These are phyloP conservation scores for Rhizopogon vinicolor DNA, from an alignment of 768 basidiomycete species.

Conservation along the genomic window DNA sequence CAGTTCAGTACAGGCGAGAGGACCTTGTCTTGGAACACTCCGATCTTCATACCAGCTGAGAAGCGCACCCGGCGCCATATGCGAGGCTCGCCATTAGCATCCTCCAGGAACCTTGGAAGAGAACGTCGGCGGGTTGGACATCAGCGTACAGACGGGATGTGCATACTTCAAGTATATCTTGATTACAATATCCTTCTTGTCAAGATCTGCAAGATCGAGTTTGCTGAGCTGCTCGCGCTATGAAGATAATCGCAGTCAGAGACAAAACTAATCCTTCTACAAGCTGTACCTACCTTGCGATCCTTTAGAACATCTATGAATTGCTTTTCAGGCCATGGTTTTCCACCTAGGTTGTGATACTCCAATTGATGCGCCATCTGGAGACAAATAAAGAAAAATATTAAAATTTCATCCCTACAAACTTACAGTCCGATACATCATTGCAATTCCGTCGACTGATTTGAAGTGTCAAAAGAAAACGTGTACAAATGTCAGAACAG, in stretches of 20 bases:
- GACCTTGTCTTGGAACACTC: constrained; percentile 31
- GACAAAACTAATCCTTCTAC: not conserved
- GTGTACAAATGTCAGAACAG: not conserved
- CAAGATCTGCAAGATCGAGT: constrained; percentile 14
- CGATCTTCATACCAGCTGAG: constrained; percentile 29
- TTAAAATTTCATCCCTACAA: not conserved
- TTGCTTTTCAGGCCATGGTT: constrained; percentile 18
- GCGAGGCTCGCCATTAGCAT: constrained; percentile 16
- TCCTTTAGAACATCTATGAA: constrained; percentile 21
- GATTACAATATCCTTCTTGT: constrained; percentile 16
- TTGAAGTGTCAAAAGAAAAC: constrained; percentile 4
- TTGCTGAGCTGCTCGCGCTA: constrained; percentile 16
- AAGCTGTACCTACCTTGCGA: constrained; percentile 14
- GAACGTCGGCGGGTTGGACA: not conserved
- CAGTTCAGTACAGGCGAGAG: constrained; percentile 31
- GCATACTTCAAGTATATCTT: constrained; percentile 10
- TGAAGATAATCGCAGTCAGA: constrained; percentile 1
- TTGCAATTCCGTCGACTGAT: constrained; percentile 6
- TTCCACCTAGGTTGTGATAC: constrained; percentile 3
- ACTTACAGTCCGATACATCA: constrained; percentile 5
- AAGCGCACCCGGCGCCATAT: constrained; percentile 29
- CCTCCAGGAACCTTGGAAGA: constrained; percentile 1
- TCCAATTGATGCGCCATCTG: constrained; percentile 16
- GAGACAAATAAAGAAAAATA: not conserved
- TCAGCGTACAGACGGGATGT: constrained; percentile 9